phyloP scores from a whole-genome alignment of 495 filamentous ascomycete genomes.

The Xylaria curta region DNA sequence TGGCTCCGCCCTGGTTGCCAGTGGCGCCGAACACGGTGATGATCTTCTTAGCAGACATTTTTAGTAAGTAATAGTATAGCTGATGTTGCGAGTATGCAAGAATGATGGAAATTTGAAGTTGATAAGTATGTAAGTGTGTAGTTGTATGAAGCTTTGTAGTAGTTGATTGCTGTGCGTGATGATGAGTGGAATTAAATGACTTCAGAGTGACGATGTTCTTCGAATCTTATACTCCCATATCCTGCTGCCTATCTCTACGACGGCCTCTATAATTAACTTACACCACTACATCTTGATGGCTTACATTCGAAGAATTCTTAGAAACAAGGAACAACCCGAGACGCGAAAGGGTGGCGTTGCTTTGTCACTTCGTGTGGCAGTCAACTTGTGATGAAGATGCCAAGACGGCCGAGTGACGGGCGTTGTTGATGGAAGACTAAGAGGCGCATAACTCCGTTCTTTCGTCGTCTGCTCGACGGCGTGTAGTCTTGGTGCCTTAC shows the following conservation, averaged over 20 bases:
- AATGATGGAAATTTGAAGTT: not conserved
- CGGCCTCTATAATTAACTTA: not conserved
- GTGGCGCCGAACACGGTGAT: conserved; percentile 69
- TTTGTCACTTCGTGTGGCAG: conserved; percentile 8
- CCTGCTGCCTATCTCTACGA: not conserved
- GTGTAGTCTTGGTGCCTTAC: not conserved
- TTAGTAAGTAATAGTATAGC: conserved; percentile 46
- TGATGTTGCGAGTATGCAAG: conserved; percentile 21
- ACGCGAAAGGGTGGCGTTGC: not conserved
- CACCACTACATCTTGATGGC: not conserved
- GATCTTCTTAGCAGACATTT: conserved; percentile 55
- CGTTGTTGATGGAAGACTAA: not conserved
- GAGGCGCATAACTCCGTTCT: not conserved
- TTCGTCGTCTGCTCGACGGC: not conserved
- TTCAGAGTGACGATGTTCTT: conserved; percentile 12
- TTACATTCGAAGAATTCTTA: not conserved
- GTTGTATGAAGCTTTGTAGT: not conserved
- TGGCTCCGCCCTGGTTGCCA: conserved; percentile 66
- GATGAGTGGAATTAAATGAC: conserved; percentile 13
- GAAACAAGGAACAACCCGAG: not conserved
- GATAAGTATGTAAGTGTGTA: not conserved
- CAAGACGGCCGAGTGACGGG: not conserved
- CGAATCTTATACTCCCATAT: conserved; percentile 7
- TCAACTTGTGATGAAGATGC: not conserved
- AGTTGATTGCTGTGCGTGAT: conserved; percentile 10